Conservation (phyloP, 2,329 filamentous ascomycete genomes). For the Leptographium radiaticola region DNA sequence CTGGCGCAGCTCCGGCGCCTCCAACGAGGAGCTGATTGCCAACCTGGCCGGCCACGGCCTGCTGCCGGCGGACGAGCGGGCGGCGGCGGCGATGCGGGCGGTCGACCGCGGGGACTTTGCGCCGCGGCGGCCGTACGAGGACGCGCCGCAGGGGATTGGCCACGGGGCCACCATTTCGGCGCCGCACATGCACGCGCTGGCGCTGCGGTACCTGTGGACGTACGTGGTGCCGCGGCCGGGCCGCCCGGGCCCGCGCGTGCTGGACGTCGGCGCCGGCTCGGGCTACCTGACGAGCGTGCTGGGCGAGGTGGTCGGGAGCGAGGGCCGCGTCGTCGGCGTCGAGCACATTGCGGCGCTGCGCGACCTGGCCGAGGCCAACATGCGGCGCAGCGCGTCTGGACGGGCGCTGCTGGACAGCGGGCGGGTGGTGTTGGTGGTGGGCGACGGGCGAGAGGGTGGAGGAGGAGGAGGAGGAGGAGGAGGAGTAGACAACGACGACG, state of each 20-base stretch:
- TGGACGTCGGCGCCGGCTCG: slow-evolving; percentile 64
- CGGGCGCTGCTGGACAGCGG: slow-evolving; percentile 46
- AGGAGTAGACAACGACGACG: slow-evolving; percentile 31
- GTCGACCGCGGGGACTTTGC: slow-evolving; percentile 84
- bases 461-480: not conserved
- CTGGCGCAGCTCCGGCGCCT: slow-evolving; percentile 69
- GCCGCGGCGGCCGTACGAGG: slow-evolving; percentile 53
- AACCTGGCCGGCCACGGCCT: slow-evolving; percentile 63
- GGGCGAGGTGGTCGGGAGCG: slow-evolving; percentile 54
- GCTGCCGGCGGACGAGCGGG: slow-evolving; percentile 46
- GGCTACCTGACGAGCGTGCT: slow-evolving; percentile 83
- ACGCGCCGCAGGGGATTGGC: slow-evolving; percentile 42
- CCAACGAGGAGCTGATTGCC: slow-evolving; percentile 62
- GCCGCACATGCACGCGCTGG: slow-evolving; percentile 48
- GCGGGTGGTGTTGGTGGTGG: slow-evolving; percentile 58
- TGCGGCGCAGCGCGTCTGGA: slow-evolving; percentile 49
- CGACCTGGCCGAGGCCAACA: slow-evolving; percentile 50
- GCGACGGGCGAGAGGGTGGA: slow-evolving; percentile 56
- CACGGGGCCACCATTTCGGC: slow-evolving; percentile 43
- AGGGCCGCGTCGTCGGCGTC: slow-evolving; percentile 49
- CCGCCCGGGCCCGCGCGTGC: slow-evolving; percentile 32
- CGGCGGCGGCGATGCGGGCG: slow-evolving; percentile 72
- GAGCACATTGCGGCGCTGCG: slow-evolving; percentile 58
- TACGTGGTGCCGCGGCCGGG: slow-evolving; percentile 23
- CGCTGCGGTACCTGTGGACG: slow-evolving; percentile 34